Conservation (phyloP, 202 grass and related monocot genomes). For the Cymbopogon flexuosus region DNA sequence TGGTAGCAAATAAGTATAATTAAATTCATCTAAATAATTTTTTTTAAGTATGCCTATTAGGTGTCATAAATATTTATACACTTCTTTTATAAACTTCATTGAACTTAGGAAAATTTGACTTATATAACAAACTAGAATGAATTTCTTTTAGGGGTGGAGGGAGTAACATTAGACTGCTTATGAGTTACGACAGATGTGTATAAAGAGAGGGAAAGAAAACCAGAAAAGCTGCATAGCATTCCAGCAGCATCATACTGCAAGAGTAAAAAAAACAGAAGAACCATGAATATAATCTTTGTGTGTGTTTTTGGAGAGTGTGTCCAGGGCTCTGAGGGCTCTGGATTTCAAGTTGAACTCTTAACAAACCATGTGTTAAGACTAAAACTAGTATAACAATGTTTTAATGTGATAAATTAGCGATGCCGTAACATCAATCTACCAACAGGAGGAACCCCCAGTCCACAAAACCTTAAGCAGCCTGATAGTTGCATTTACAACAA, state of each 20-base stretch:
- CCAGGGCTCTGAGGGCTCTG: not conserved
- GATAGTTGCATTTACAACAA: constrained; percentile 4
- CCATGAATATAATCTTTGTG: not conserved
- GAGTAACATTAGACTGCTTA: not conserved
- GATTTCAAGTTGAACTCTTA: not conserved
- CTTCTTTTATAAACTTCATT: not conserved
- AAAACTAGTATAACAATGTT: not conserved
- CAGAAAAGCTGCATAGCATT: not conserved
- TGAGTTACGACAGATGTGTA: not conserved
- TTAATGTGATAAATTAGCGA: not conserved
- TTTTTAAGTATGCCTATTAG: not conserved
- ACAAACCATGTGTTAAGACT: not conserved
- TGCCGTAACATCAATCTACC: not conserved
- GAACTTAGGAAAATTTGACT: not conserved
- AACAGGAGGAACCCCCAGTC: not conserved
- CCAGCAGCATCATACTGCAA: not conserved
- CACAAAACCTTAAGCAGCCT: not conserved
- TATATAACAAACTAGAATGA: not conserved
- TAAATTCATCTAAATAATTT: not conserved
- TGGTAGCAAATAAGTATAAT: not conserved
- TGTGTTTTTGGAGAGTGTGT: not conserved
- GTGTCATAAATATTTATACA: not conserved
- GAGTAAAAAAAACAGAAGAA: not conserved
- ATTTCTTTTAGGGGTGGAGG: too few species aligned
- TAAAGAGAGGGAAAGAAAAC: not conserved